Base-by-base conservation (phyloP, 192 early-diverging fungal genomes). In the Dissophora ornata region DNA sequence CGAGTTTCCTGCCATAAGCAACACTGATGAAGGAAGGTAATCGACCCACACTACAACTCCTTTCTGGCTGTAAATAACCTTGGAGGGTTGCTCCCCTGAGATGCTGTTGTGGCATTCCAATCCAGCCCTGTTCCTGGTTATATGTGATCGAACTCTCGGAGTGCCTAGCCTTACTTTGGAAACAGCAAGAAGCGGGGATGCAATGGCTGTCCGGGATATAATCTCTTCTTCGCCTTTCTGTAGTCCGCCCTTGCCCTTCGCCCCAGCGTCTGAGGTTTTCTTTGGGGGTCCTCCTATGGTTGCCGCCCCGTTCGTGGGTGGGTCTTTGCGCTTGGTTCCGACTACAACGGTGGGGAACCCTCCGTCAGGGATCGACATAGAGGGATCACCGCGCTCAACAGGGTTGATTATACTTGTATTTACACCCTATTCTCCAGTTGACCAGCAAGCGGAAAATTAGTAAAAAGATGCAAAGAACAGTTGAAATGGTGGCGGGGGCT, bases 1-100 rank as follows among this genome's bases (percentile, higher is more conserved):
- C 8, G 70, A 52, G 44, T 88, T 86, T 24, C 89, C 90, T 0
- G 84, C 82, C 50, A 93, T 79, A 10, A 85, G 78, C n/a, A 94
- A 50, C 5, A 90, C 87, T 25, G 80, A 57, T 38, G 79, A 77
- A 10, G 82, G 83, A 13, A 93, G 53, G 48, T 84, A 86, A 52
- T 91, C 88, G 15, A 70, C 71, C 87, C 92, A 94, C 0, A 89
- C 38, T 9, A 83, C 50, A 19, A 67, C 41, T 13, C 83, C 81
- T 25, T 84, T 83, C 41, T 79, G 59, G 33, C 79, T 83, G 46
- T 83, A 86, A 21, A 71, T 80, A 26, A 91, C 67, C 49, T 84
- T 87, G 32, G 79, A 60, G 12, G 64, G 66, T 18, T 75, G 49
- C 16, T 57, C 53, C 18, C 73, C 65, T 13, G 73, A n/a, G 13